Evolutionary conservation across 352 stramenopile species (phyloP).

Genomic region (Plasmopara viticola): DNA sequence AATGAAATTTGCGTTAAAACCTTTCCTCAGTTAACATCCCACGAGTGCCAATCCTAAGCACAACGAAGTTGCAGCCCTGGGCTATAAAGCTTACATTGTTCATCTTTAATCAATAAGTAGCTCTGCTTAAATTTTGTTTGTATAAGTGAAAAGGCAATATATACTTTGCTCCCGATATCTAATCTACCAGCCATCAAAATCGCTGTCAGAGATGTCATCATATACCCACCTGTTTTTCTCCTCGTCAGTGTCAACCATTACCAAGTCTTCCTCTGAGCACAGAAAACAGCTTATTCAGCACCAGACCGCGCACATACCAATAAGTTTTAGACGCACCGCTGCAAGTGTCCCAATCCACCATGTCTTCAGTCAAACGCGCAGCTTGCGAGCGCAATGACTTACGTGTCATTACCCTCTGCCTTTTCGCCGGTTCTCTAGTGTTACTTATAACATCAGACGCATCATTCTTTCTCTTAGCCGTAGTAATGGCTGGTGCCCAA

Average conservation of each 20-base stretch:
- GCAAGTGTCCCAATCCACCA: constrained; percentile 59
- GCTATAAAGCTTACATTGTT: no score
- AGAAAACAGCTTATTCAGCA: constrained; percentile 5
- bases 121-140: no score
- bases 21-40: no score
- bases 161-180: no score
- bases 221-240: constrained; percentile 38
- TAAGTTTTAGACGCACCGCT: constrained; percentile 34
- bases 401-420: constrained; percentile 7
- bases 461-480: constrained; percentile 4
- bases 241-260: constrained; percentile 17
- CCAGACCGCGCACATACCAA: neutral
- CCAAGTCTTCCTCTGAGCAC: constrained; percentile 25
- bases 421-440: constrained; percentile 10
- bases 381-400: constrained; percentile 14
- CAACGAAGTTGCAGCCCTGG: no score
- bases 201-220: constrained; percentile 59
- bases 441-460: neutral
- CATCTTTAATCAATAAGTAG: no score
- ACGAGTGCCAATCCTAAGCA: no score
- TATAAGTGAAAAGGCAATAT: no score
- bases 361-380: constrained; percentile 34
- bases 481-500: constrained; percentile 17
- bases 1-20: no score
- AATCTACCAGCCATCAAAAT: constrained; percentile 35